A percentile compares a stretch with the other conserved stretches of the same genome.
Conservation (phyloP, 257 asterid genomes). For the Ligustrum vulgare region DNA sequence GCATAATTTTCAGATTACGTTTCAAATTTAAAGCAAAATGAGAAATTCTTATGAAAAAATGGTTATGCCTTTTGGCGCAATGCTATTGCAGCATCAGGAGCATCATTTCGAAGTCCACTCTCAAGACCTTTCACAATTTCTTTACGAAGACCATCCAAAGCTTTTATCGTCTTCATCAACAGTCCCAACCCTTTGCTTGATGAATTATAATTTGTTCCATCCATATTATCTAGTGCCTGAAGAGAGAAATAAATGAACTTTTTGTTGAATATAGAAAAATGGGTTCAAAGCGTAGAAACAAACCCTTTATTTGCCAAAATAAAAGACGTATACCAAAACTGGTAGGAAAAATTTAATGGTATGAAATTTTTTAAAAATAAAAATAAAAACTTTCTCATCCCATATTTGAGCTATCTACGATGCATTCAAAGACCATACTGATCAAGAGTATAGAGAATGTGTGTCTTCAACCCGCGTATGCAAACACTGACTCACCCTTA, state of each 20-base stretch:
- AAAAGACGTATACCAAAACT: background rate
- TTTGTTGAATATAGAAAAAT: background rate
- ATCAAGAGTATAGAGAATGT: background rate
- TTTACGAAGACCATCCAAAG: conserved; percentile 69
- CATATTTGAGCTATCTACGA: background rate
- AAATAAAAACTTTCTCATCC: background rate
- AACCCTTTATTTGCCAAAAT: background rate
- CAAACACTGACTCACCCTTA: background rate
- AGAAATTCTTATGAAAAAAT: conserved; percentile 4
- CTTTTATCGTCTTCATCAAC: conserved; percentile 57
- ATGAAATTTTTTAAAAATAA: background rate
- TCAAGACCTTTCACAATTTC: conserved; percentile 83
- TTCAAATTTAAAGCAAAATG: conserved; percentile 6
- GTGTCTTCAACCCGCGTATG: background rate
- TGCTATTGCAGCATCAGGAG: conserved; percentile 92
- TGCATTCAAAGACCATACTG: background rate
- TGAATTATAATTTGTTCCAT: conserved; percentile 33
- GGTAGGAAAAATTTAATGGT: background rate
- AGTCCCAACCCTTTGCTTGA: conserved; percentile 42
- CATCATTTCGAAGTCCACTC: conserved; percentile 96
- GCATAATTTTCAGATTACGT: conserved; percentile 18
- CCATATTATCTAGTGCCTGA: conserved; percentile 68
- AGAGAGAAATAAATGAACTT: conserved; percentile 11
- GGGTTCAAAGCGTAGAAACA: background rate
- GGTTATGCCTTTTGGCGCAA: conserved; percentile 89